Evolutionary conservation across 495 filamentous ascomycete species (phyloP).

Genomic region (Melanomma pulvis-pyrius): DNA sequence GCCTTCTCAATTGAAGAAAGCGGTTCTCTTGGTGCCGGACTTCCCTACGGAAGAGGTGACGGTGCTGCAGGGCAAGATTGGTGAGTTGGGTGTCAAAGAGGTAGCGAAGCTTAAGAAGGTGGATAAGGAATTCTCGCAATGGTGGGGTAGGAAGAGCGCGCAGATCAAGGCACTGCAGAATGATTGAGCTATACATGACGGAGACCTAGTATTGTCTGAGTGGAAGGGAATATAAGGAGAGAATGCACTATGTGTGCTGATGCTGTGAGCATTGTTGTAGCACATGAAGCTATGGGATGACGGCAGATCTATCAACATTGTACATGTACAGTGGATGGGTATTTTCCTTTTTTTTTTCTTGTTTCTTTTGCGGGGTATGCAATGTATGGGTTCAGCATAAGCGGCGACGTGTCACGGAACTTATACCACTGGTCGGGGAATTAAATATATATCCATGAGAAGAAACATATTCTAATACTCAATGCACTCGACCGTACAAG

Average conservation of each 20-base stretch:
- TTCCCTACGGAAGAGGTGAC: slow-evolving; percentile 6
- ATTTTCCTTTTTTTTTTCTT: too few relatives aligned
- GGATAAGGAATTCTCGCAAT: slow-evolving; percentile 15
- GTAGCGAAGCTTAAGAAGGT: slow-evolving; percentile 20
- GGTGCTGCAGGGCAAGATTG: slow-evolving; percentile 14
- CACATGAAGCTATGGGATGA: background rate
- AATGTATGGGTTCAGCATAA: background rate
- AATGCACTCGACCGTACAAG: too few relatives aligned
- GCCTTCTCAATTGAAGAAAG: background rate
- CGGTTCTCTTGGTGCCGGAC: slow-evolving; percentile 3
- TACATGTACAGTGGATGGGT: background rate
- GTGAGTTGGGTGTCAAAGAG: slow-evolving; percentile 9
- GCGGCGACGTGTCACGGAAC: background rate
- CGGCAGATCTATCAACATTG: too few relatives aligned
- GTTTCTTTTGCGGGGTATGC: background rate
- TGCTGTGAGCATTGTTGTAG: background rate
- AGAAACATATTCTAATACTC: too few relatives aligned
- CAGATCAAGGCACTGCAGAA: slow-evolving; percentile 5
- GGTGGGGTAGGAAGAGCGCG: slow-evolving; percentile 15
- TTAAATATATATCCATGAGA: too few relatives aligned
- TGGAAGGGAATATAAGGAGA: too few relatives aligned
- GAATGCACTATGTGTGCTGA: background rate
- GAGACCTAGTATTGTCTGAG: too few relatives aligned
- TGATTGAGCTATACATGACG: too few relatives aligned
- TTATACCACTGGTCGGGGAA: too few relatives aligned